Conservation (phyloP, 2,329 filamentous ascomycete genomes). For the Didymella sp. region DNA sequence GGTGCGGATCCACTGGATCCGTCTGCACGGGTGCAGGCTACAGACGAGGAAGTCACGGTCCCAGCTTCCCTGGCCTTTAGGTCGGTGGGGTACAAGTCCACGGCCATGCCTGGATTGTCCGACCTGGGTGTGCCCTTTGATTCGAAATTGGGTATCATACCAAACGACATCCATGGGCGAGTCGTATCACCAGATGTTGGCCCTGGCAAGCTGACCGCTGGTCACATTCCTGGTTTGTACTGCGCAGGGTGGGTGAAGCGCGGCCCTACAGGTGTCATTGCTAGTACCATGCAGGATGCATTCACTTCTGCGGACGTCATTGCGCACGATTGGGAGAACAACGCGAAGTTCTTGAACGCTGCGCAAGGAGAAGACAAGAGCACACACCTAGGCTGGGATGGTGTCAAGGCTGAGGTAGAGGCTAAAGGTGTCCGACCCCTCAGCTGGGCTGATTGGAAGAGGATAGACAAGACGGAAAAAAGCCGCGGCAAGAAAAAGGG, state of each 20-base stretch:
- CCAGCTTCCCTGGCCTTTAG: conserved; percentile 80
- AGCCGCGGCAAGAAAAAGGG: conserved; percentile 69
- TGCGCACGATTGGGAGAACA: conserved; percentile 72
- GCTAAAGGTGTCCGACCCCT: conserved; percentile 67
- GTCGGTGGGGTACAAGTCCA: conserved; percentile 93
- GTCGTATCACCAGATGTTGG: conserved; percentile 58
- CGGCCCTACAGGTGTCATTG: conserved; percentile 94
- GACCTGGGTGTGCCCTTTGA: conserved; percentile 82
- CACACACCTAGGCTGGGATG: conserved; percentile 75
- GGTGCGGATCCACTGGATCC: conserved; percentile 56
- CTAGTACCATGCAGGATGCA: conserved; percentile 93
- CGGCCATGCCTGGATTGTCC: conserved; percentile 75
- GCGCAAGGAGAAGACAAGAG: conserved; percentile 42
- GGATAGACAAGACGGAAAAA: conserved; percentile 80
- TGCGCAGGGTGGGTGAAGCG: conserved; percentile 97
- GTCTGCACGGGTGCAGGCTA: conserved; percentile 59
- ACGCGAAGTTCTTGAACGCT: conserved; percentile 58
- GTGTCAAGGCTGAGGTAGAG: conserved; percentile 67
- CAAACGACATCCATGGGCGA: conserved; percentile 81
- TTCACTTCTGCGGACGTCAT: conserved; percentile 89
- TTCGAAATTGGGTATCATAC: conserved; percentile 73
- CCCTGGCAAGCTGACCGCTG: conserved; percentile 52
- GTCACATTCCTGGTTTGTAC: conserved; percentile 76
- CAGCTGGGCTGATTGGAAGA: conserved; percentile 84
- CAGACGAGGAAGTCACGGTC: conserved; percentile 59